Evolutionary conservation across 192 early-diverging fungal species (phyloP).

Genomic region (Haplosporangium gracile): DNA sequence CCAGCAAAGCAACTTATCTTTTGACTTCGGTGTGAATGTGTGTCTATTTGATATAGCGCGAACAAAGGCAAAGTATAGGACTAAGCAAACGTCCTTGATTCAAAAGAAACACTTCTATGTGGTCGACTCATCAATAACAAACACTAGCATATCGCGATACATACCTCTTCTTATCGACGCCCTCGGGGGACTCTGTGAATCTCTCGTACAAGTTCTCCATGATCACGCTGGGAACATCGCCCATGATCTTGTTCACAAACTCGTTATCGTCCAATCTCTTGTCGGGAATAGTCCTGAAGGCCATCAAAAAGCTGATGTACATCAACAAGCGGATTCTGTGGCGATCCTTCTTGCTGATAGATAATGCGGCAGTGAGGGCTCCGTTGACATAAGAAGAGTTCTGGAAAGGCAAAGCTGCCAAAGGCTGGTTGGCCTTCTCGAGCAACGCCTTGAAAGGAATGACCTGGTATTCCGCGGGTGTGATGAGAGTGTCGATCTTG

Average conservation of each 20-base stretch:
- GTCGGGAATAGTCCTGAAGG: slow-evolving; percentile 67
- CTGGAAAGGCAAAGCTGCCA: slow-evolving; percentile 56
- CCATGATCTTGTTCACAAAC: slow-evolving; percentile 55
- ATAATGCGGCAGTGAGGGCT: slow-evolving; percentile 48
- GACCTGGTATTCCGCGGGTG: slow-evolving; percentile 70
- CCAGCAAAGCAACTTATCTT: slow-evolving; percentile 84
- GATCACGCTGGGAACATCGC: slow-evolving; percentile 70
- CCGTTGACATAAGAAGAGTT: slow-evolving; percentile 62
- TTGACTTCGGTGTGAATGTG: slow-evolving; percentile 70
- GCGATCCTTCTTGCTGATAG: slow-evolving; percentile 65
- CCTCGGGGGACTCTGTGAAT: slow-evolving; percentile 72
- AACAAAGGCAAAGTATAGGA: background rate
- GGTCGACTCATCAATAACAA: background rate
- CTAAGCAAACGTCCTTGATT: background rate
- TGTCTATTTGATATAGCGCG: slow-evolving; percentile 15
- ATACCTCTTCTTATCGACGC: slow-evolving; percentile 57
- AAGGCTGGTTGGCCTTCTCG: slow-evolving; percentile 56
- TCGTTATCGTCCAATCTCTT: slow-evolving; percentile 64
- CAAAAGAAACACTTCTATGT: background rate
- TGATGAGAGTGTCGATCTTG: slow-evolving; percentile 80
- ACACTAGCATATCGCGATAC: background rate
- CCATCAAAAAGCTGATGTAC: slow-evolving; percentile 85
- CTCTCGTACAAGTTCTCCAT: slow-evolving; percentile 69
- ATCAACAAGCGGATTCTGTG: slow-evolving; percentile 70
- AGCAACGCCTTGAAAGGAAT: slow-evolving; percentile 72